Evolutionary conservation across 148 eudicot genomes (phyloP), one percentile per base, ranked within the genome.

Genomic region (Selenicereus undatus): DNA sequence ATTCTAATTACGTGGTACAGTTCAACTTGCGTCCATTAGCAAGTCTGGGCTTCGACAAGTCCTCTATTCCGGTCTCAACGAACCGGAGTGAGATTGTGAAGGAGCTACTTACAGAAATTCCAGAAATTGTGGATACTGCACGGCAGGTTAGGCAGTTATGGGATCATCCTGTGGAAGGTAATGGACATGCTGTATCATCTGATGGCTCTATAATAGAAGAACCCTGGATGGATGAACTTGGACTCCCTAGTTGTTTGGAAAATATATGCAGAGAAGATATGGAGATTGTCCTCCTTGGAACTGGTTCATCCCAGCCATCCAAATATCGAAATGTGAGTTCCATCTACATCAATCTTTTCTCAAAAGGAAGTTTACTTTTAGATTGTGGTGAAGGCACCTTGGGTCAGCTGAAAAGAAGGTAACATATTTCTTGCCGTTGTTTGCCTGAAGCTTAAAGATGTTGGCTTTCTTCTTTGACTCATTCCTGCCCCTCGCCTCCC

Each of bases 261-360:
- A 86, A 88, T 84, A 85, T 96, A 79, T 83, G 91, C 29, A 86
- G 99, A 86, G 97, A 96, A 84, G 99, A 96, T 72, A 82, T 92
- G 90, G 99, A 96, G 88, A 92, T 96, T 77, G 94, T 93, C 84
- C 97, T 96, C 83, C 86, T 96, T 22, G 99, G 99, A 17, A 96
- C 99, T 4, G 99, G 99, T 50, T 96, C 99, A n/a, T 93, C 98
- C 48, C 99, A 96, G 80, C 99, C 99, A 71, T 96, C 99, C n/a
- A 96, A 96, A 74, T 96, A 93, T 75, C 87, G 99, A 58, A 96
- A 96, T 82, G 99, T 96, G 82, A 96, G 87, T 81, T 91, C 98
- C 60, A 91, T 91, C 81, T 91, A 86, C 81, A 87, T 96, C 87
- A 91, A 96, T 80, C 96, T 96, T 82, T 96, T 96, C 84, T 84